Evolutionary conservation across 371 early-diverging fungal species (phyloP), one percentile per base, ranked within the genome.

Genomic region (Fennellomyces sp.): DNA sequence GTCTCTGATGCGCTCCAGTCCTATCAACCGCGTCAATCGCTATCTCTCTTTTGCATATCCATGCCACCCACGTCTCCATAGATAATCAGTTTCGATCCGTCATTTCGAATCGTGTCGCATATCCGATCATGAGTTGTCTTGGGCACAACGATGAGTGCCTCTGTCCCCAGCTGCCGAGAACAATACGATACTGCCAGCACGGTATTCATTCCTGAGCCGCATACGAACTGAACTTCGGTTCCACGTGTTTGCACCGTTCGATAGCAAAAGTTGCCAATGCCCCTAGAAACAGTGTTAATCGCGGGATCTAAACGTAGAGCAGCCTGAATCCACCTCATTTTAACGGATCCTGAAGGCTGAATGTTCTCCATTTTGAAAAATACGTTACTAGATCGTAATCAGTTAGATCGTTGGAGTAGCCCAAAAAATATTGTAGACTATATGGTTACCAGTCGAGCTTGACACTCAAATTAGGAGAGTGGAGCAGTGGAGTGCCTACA

Each of bases 291-390:
- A 28, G n/a, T n/a, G n/a, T n/a, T n/a, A n/a, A n/a, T n/a, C n/a
- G n/a, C n/a, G n/a, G n/a, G n/a, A n/a, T n/a, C n/a, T n/a, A n/a
- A n/a, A n/a, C n/a, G n/a, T n/a, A n/a, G 19, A 47, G 15, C 23
- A n/a, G 35, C 25, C 27, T n/a, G 8, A 35, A 27, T 5, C 45
- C 12, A 83, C 87, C 85, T 80, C 61, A 90, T 87, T 64, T 90
- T 90, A 38, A 88, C 86, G 7, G 90, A 90, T 36, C 88, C 89
- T 7, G 88, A 84, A 13, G 91, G 91, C 47, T 90, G 91, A 54
- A 90, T 78, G 68, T 83, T 86, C 53, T 90, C 91, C 50, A 88
- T 83, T 66, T 90, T 90, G 17, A 85, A 81, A 77, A 86, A 90
- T 17, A 89, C 77, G 69, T 89, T 89, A 48, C 88, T 87, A 55